Conservation (phyloP, 2,329 filamentous ascomycete species). For the Penicillium vulpinum region DNA sequence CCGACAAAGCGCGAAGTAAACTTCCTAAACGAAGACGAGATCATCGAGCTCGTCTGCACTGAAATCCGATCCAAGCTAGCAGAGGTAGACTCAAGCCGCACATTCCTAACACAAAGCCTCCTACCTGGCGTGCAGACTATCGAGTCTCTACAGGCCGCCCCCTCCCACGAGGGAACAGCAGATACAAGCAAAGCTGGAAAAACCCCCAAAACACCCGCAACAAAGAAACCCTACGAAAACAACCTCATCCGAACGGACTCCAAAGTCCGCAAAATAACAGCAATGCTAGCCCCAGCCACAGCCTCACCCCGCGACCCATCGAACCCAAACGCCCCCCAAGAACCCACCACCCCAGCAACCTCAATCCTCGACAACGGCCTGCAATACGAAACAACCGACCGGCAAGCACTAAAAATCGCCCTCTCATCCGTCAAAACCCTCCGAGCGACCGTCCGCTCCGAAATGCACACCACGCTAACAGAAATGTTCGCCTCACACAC, state of each 20-base stretch:
- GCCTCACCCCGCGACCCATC: constrained; percentile 20
- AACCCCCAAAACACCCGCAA: constrained; percentile 38
- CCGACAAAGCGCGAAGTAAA: constrained; percentile 97
- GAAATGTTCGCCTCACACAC: constrained; percentile 85
- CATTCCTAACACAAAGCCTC: constrained; percentile 90
- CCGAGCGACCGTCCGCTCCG: constrained; percentile 74
- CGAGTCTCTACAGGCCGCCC: constrained; percentile 29
- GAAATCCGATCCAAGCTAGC: constrained; percentile 76
- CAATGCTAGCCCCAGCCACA: constrained; percentile 72
- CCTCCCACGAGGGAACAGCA: constrained; percentile 34
- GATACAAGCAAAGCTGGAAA: constrained; percentile 33
- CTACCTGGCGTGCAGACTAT: constrained; percentile 65
- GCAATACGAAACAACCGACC: constrained; percentile 71
- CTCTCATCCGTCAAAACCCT: constrained; percentile 85
- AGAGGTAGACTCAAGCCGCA: constrained; percentile 87
- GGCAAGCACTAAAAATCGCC: constrained; percentile 67
- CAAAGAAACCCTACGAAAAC: constrained; percentile 71
- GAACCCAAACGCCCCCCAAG: constrained; percentile 28
- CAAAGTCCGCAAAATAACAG: constrained; percentile 88
- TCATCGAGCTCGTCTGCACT: constrained; percentile 80
- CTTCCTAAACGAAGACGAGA: constrained; percentile 96
- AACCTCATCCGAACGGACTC: constrained; percentile 89
- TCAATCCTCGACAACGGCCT: constrained; percentile 50
- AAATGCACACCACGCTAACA: constrained; percentile 80
- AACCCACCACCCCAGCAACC: constrained; percentile 34